A percentile compares a stretch with the other conserved stretches of the same genome.
Conservation (phyloP, 805 yeast genomes). For the Yarrowia bubula region DNA sequence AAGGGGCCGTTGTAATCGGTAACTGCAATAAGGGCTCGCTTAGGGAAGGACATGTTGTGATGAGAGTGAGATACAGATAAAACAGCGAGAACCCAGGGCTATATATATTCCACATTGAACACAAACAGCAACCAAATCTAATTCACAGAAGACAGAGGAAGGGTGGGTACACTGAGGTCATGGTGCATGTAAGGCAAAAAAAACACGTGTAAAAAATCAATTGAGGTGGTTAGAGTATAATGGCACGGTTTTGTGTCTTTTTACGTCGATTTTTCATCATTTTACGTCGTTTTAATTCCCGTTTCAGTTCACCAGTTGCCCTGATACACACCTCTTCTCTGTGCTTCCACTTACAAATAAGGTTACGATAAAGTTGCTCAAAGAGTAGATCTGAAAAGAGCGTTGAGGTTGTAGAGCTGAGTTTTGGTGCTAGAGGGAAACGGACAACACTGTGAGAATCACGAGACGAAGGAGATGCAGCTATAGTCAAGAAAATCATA, state of each 20-base stretch:
- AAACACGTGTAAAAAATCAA: not conserved
- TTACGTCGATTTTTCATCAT: not conserved
- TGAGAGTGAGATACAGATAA: not conserved
- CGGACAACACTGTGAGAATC: too few relatives aligned
- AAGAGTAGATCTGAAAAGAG: not conserved
- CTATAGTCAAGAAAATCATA: not conserved
- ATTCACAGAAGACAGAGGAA: not conserved
- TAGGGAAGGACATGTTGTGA: slow-evolving; percentile 16
- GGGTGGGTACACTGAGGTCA: not conserved
- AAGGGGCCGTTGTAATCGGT: slow-evolving; percentile 40
- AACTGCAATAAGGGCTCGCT: slow-evolving; percentile 31
- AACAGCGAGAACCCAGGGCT: not conserved
- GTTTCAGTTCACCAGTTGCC: too few relatives aligned
- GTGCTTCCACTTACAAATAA: not conserved
- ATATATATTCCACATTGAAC: not conserved
- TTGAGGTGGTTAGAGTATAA: not conserved
- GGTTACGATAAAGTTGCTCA: slow-evolving; percentile 6
- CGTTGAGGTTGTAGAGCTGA: not conserved
- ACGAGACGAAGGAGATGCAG: not conserved
- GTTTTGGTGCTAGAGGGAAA: too few relatives aligned
- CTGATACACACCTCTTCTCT: not conserved
- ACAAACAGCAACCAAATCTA: slow-evolving; percentile 5
- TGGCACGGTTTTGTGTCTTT: not conserved
- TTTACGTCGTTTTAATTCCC: not conserved
- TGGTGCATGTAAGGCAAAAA: not conserved